A percentile compares a stretch with the other conserved stretches of the same genome.
Conservation (phyloP, 2,329 filamentous ascomycete species). For the Calonectria multiphialidica region DNA sequence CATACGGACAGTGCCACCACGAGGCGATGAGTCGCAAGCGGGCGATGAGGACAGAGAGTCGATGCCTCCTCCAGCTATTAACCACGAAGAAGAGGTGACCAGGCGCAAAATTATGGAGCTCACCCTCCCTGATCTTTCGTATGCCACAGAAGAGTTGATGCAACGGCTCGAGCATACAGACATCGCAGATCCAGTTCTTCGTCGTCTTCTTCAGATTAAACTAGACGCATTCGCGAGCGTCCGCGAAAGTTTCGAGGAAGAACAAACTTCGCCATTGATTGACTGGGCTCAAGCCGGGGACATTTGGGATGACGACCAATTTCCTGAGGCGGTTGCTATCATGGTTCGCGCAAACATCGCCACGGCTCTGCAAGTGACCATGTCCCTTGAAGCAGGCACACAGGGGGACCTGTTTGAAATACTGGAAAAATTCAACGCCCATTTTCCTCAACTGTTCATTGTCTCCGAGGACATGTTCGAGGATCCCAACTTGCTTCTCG, state of each 20-base stretch:
- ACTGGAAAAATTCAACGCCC: conserved; percentile 46
- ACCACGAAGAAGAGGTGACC: conserved; percentile 27
- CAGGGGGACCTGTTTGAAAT: conserved; percentile 39
- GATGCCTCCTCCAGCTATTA: conserved; percentile 5
- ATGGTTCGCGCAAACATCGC: conserved; percentile 52
- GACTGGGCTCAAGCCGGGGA: conserved; percentile 36
- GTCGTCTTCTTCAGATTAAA: conserved; percentile 41
- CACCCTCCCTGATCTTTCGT: conserved; percentile 43
- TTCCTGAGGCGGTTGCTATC: conserved; percentile 20
- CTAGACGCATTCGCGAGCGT: conserved; percentile 41
- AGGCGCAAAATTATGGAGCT: conserved; percentile 38
- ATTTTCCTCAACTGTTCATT: conserved; percentile 47
- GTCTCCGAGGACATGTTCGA: conserved; percentile 27
- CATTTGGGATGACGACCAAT: neutral
- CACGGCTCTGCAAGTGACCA: conserved; percentile 47
- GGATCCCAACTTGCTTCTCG: conserved; percentile 45
- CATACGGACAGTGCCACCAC: conserved; percentile 27
- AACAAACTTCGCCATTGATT: conserved; percentile 42
- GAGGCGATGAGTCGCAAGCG: conserved; percentile 40
- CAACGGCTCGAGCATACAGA: conserved; percentile 36
- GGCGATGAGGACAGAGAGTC: conserved; percentile 24
- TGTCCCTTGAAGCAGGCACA: conserved; percentile 19
- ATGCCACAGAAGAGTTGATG: conserved; percentile 44
- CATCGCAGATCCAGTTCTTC: conserved; percentile 34
- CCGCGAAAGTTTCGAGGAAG: conserved; percentile 41